Base-by-base conservation (phyloP, 108 stramenopile genomes). In the Discostella pseudostelligera region DNA sequence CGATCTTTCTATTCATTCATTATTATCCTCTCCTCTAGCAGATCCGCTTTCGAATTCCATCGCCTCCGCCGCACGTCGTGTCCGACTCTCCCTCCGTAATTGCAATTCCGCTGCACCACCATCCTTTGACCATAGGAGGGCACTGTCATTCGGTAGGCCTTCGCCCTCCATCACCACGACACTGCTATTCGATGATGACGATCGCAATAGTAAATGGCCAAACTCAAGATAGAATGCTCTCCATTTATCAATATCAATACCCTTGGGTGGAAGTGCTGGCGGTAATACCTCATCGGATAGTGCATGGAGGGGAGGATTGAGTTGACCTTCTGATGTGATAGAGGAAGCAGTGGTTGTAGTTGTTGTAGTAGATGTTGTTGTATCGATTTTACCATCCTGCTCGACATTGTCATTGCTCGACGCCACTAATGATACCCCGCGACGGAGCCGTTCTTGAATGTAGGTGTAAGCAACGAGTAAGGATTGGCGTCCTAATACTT, bases 211-310 rank as follows among this genome's bases (percentile, higher is more conserved):
- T 35, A 74, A 39, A 45, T 26, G 51, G 25, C 73, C 73, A 62
- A 74, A 74, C 42, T 74, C 73, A 35, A 43, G 46, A 25, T 67
- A 74, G 51, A 58, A 74, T 25, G 65, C 59, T 42, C 61, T 39
- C 73, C 73, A 74, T 36, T 60, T 42, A 61, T 45, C 55, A 14
- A 28, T 17, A 36, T 74, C 59, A 20, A 74, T 59, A n/a, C 64
- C 59, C 5, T 46, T 49, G 10, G 73, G 73, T 8, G 73, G 58
- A 11, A 56, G 17, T 13, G 59, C 56, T 16, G 72, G 64, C 13
- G 72, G 58, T 22, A 73, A 53, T 44, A 26, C 17, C 19, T 73
- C 64, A 21, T 59, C 17, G 8, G 60, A 29, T 28, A 70, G 40
- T 6, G 59, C 16, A 25, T 54, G 60, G 0, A 69, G 20, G 2